Evolutionary conservation across 169 alveolate genomes (phyloP), one percentile per base, ranked within the genome.

Genomic region (Plasmodium relictum): DNA sequence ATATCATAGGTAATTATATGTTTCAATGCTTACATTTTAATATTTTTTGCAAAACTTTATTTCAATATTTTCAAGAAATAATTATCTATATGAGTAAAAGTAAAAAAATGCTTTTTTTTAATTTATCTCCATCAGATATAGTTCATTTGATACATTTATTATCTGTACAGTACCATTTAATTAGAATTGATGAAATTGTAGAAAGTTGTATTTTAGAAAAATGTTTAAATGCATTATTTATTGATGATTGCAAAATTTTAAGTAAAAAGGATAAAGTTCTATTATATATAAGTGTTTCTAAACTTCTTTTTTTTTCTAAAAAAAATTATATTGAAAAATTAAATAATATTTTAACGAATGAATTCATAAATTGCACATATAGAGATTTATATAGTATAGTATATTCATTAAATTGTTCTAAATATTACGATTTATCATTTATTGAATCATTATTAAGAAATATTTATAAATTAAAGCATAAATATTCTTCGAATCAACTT

Each of bases 391-490:
- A 61, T 37, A 54, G 42, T 26, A 18, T 80, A 45, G 76, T 61
- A 20, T 80, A 80, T 41, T 37, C 90, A 7, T 18, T 80, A 44
- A 22, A 52, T 42, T 80, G 85, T 45, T 80, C 90, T 2, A 66
- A 80, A 59, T 80, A 20, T 26, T 66, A 50, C 24, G 90, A 80
- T 10, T 20, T 56, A 31, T 37, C 83, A 39, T 80, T 80, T 68
- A 31, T 80, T 80, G 90, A 80, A 58, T 16, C 85, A 9, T 24
- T 80, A 16, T 45, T 80, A 31, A 80, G 90, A 45, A 80, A 54
- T 39, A 80, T 80, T 52, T 59, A 80, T 48, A 80, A 80, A 39
- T 66, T 80, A 37, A 80, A 59, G 31, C 90, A 80, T 14, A 80
- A 80, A 54, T 80, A 80, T 80, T n/a, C 58, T 9, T 18, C 26